Conservation (phyloP, 2,329 filamentous ascomycete species). For the Knufia petricola region DNA sequence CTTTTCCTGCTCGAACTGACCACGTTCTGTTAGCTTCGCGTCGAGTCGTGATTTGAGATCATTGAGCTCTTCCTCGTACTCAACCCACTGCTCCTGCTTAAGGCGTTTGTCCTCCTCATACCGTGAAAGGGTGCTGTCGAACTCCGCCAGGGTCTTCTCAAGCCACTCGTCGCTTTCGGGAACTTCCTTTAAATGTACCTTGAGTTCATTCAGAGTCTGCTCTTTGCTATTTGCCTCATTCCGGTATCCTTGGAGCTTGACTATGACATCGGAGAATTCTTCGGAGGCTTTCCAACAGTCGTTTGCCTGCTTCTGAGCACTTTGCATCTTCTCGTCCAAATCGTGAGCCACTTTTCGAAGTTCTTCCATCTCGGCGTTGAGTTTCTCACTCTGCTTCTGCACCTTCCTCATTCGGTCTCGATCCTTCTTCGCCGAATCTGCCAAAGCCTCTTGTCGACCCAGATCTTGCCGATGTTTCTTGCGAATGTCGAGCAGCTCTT, state of each 20-base stretch:
- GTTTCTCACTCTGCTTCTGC: slow-evolving; percentile 53
- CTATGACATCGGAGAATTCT: slow-evolving; percentile 63
- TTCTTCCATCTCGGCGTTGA: slow-evolving; percentile 53
- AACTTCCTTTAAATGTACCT: slow-evolving; percentile 64
- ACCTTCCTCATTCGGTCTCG: slow-evolving; percentile 73
- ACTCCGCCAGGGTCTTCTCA: slow-evolving; percentile 61
- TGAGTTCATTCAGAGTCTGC: slow-evolving; percentile 60
- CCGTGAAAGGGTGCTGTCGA: slow-evolving; percentile 62
- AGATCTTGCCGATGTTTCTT: slow-evolving; percentile 77
- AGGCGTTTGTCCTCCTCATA: slow-evolving; percentile 55
- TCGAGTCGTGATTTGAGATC: slow-evolving; percentile 17
- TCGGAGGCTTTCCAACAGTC: slow-evolving; percentile 65
- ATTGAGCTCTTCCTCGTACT: slow-evolving; percentile 46
- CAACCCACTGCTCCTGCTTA: slow-evolving; percentile 54
- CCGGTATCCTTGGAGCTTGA: slow-evolving; percentile 64
- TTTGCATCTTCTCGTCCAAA: slow-evolving; percentile 39
- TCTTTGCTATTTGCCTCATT: slow-evolving; percentile 63
- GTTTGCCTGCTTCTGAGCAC: slow-evolving; percentile 42
- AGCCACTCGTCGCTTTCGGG: slow-evolving; percentile 69
- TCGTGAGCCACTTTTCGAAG: slow-evolving; percentile 54
- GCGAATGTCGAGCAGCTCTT: slow-evolving; percentile 77
- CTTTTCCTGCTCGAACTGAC: slow-evolving; percentile 76
- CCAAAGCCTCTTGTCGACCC: slow-evolving; percentile 60
- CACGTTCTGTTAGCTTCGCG: slow-evolving; percentile 43
- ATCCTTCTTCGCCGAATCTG: slow-evolving; percentile 67